Evolutionary conservation across 257 asterid species (phyloP), one percentile per base, ranked within the genome.

Genomic region (Plectranthus barbatus): DNA sequence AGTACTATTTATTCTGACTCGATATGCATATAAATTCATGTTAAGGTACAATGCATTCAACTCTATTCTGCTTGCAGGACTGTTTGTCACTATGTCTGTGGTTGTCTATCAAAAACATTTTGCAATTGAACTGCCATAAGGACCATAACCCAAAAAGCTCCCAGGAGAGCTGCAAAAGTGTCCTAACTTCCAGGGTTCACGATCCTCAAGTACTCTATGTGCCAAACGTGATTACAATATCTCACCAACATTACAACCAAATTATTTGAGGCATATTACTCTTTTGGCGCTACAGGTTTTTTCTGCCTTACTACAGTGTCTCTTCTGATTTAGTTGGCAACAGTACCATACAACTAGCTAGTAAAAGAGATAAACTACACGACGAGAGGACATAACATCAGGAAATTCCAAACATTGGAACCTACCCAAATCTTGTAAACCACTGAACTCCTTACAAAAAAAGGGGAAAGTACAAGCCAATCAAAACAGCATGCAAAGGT

Each of bases 361-460:
- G 50, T 40, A 50, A n/a, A 40, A 39, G 46, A 36, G n/a, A 59
- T 42, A 12, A n/a, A 64, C 26, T 66, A 64, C 23, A n/a, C 19
- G 45, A 46, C 13, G 37, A 50, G 34, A 58, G 17, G 18, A 51
- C 20, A 29, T 31, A 55, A 12, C 14, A 33, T 54, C 66, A 24
- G 61, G 48, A 67, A 50, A 65, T 31, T 26, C 46, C 68, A 54
- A 74, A 51, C 67, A 48, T 20, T 13, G 44, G 21, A 40, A 59
- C 12, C 54, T 40, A 54, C 52, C 44, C 21, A 53, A 23, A 66
- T 17, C 56, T 15, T 44, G 55, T 18, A 23, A 52, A 42, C 46
- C 40, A 64, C 29, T 57, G 34, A 62, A 57, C 12, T 64, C 34
- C 50, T n/a, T 0, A 42, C 26, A 14, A 46, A 19, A 36, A 42